Conservation (phyloP, 2,329 filamentous ascomycete species). For the Aspergillaceae sp. region DNA sequence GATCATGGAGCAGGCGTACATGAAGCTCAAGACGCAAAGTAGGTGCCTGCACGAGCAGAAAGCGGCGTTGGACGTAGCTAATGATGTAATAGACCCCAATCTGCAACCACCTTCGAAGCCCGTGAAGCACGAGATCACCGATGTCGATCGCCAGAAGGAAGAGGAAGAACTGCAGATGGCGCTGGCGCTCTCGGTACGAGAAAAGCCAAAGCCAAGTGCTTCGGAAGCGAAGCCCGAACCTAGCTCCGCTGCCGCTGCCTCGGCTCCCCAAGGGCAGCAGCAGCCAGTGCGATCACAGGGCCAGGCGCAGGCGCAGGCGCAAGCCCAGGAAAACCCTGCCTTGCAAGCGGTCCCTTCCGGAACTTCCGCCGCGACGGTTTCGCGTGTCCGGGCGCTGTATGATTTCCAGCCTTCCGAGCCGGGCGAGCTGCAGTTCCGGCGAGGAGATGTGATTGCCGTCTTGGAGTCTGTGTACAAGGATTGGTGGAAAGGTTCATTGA, state of each 20-base stretch:
- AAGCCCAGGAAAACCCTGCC: constrained; percentile 34
- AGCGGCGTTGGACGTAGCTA: constrained; percentile 10
- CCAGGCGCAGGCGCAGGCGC: not conserved
- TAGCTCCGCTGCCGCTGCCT: constrained; percentile 26
- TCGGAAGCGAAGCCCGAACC: constrained; percentile 32
- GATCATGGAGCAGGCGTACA: constrained; percentile 94
- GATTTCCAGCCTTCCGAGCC: constrained; percentile 92
- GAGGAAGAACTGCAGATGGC: constrained; percentile 97
- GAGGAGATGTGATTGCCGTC: constrained; percentile 94
- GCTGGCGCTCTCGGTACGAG: constrained; percentile 81
- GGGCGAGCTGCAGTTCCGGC: constrained; percentile 90
- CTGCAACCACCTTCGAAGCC: constrained; percentile 87
- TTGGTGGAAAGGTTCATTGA: constrained; percentile 95
- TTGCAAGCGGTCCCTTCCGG: constrained; percentile 61
- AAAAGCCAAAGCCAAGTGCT: constrained; percentile 48
- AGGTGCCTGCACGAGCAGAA: constrained; percentile 11
- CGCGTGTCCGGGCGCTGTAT: constrained; percentile 82
- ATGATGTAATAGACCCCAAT: constrained; percentile 62
- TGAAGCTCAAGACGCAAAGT: constrained; percentile 68
- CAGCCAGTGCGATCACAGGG: not conserved
- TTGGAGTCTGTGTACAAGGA: constrained; percentile 98
- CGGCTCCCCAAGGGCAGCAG: constrained; percentile 13
- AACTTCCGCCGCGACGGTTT: constrained; percentile 92
- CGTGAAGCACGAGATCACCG: constrained; percentile 83
- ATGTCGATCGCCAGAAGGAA: constrained; percentile 83